Percentiles rank a stretch among this genome's conserved stretches.
These are phyloP conservation scores for Penicillium sp. DNA, from an alignment of 2,329 filamentous ascomycete species.

Conservation along the genomic window DNA sequence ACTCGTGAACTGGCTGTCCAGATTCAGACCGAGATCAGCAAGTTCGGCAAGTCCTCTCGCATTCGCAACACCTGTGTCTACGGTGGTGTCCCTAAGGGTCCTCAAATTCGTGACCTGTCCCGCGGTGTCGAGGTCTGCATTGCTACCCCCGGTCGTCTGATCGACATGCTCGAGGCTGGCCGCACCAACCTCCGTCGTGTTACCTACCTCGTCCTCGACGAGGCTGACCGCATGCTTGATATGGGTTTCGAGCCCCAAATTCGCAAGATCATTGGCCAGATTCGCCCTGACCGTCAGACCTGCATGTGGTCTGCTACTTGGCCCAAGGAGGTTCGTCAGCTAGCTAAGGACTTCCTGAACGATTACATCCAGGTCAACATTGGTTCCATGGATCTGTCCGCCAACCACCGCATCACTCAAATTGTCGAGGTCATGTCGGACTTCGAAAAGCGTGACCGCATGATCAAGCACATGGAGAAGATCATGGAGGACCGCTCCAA, in stretches of 20 bases:
- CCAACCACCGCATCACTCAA: constrained; percentile 98
- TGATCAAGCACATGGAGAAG: constrained; percentile 97
- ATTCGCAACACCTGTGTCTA: constrained; percentile 99
- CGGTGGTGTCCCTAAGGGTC: constrained; percentile 96
- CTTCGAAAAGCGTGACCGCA: constrained; percentile 95
- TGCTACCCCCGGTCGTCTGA: constrained; percentile 94
- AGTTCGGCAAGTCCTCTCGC: constrained; percentile 96
- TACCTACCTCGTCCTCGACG: constrained; percentile 96
- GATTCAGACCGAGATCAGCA: constrained; percentile 98
- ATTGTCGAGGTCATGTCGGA: constrained; percentile 95
- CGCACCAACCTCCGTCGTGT: constrained; percentile 98
- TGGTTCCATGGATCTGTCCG: constrained; percentile 91
- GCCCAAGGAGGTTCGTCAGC: constrained; percentile 96
- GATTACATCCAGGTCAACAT: constrained; percentile 99
- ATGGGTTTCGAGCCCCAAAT: constrained; percentile 99
- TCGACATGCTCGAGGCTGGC: constrained; percentile 97
- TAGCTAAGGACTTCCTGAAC: constrained; percentile 87
- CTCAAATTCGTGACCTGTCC: constrained; percentile 92
- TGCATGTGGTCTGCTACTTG: constrained; percentile 99
- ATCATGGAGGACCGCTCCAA: constrained; percentile 96
- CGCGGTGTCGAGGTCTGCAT: constrained; percentile 98
- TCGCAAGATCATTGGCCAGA: constrained; percentile 97
- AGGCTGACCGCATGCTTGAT: constrained; percentile 99
- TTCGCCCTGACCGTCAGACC: constrained; percentile 96
- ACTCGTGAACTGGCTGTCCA: constrained; percentile 98